Percentiles rank a stretch among this genome's conserved stretches.
Conservation (phyloP, 345 rosid species). For the Boechera stricta region DNA sequence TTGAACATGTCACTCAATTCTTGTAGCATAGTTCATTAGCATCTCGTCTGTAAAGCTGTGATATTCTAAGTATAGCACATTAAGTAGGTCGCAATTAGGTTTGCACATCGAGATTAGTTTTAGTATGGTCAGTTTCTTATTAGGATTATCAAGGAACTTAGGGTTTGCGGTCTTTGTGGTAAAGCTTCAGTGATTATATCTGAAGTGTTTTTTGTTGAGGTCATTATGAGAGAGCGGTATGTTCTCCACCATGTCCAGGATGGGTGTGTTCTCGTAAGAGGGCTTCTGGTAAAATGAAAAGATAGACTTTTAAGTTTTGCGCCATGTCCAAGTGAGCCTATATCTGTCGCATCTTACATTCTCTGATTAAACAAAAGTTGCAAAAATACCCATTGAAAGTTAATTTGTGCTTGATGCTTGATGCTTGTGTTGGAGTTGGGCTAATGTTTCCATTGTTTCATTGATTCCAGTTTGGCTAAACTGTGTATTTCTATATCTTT, state of each 20-base stretch:
- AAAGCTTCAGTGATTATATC: background rate
- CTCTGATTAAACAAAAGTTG: background rate
- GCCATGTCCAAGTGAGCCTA: background rate
- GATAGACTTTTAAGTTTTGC: background rate
- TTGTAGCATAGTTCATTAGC: background rate
- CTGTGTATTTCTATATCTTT: background rate
- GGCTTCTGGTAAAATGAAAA: background rate
- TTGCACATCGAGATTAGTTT: background rate
- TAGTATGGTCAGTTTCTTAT: background rate
- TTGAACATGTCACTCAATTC: background rate
- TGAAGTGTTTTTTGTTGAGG: conserved; percentile 1
- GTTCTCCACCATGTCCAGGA: background rate
- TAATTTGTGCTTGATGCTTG: background rate
- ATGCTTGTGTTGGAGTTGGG: conserved; percentile 8
- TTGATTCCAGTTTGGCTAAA: conserved; percentile 6
- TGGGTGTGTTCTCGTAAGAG: conserved; percentile 10
- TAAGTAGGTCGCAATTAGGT: background rate
- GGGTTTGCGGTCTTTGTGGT: no score
- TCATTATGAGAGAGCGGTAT: background rate
- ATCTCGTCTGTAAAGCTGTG: background rate
- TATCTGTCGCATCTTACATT: background rate
- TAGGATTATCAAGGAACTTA: no score
- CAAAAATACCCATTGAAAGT: background rate
- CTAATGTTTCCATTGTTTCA: conserved; percentile 6
- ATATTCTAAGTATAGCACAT: background rate